Conservation (phyloP, 495 filamentous ascomycete species). For the Aspergillus kassunensis region DNA sequence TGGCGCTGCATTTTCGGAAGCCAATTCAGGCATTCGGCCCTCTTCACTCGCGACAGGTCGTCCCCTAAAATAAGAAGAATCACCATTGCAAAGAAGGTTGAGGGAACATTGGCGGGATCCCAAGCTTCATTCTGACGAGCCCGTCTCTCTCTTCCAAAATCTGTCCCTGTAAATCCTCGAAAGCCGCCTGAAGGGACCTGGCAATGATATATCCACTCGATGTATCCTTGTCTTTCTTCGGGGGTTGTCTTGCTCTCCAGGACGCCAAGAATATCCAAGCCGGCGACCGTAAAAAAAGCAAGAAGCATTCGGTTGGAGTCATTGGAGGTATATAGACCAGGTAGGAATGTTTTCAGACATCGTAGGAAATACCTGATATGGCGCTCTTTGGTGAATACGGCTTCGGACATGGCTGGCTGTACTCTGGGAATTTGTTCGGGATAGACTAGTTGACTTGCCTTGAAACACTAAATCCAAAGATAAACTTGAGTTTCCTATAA, state of each 20-base stretch:
- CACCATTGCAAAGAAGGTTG: constrained; percentile 82
- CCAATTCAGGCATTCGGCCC: constrained; percentile 65
- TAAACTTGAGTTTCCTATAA: too few relatives aligned
- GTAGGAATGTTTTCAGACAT: constrained; percentile 78
- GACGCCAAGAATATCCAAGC: constrained; percentile 71
- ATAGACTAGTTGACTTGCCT: too few relatives aligned
- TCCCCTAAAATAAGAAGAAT: constrained; percentile 73
- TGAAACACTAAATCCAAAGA: too few relatives aligned
- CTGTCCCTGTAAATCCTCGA: constrained; percentile 68
- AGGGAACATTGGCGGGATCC: constrained; percentile 79
- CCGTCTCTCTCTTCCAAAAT: constrained; percentile 46
- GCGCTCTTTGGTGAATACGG: constrained; percentile 59
- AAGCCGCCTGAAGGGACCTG: constrained; percentile 77
- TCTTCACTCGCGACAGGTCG: constrained; percentile 62
- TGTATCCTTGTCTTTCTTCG: constrained; percentile 56
- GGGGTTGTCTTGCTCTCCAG: constrained; percentile 53
- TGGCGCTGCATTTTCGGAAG: constrained; percentile 70
- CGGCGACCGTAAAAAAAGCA: constrained; percentile 80
- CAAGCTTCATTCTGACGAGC: constrained; percentile 50
- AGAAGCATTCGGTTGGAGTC: constrained; percentile 88
- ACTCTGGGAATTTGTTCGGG: not conserved
- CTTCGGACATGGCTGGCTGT: constrained; percentile 28
- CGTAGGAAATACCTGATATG: constrained; percentile 93
- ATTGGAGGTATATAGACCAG: constrained; percentile 73
- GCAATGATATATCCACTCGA: constrained; percentile 70